A percentile compares a stretch with the other conserved stretches of the same genome.
Conservation (phyloP, 192 early-diverging fungal species). For the Podila minutissima region DNA sequence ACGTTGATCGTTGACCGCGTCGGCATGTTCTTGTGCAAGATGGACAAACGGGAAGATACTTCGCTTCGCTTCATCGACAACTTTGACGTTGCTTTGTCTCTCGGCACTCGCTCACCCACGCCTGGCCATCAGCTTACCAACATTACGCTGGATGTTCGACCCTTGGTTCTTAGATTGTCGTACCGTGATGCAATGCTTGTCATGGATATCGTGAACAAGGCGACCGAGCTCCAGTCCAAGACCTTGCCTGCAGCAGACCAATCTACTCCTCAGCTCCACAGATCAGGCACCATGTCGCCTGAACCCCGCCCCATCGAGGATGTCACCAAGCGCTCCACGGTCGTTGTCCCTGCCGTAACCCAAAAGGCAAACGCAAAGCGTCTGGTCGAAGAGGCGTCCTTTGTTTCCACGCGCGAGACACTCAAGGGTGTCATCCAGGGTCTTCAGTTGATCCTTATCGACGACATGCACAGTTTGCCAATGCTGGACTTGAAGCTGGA, state of each 20-base stretch:
- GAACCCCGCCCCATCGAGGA: constrained; percentile 19
- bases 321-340: constrained; percentile 2
- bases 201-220: constrained; percentile 82
- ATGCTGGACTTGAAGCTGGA: constrained; percentile 87
- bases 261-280: constrained; percentile 7
- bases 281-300: constrained; percentile 4
- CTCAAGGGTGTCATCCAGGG: constrained; percentile 73
- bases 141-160: constrained; percentile 79
- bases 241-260: constrained; percentile 17
- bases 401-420: constrained; percentile 64
- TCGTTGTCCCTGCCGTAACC: constrained; percentile 4
- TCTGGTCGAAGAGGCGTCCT: constrained; percentile 27
- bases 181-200: constrained; percentile 88
- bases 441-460: constrained; percentile 85
- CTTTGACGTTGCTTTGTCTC: constrained; percentile 82
- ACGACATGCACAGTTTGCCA: constrained; percentile 94
- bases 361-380: constrained; percentile 26
- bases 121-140: constrained; percentile 71
- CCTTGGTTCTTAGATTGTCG: constrained; percentile 84
- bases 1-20: constrained; percentile 81
- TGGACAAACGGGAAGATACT: constrained; percentile 85
- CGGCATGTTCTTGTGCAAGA: constrained; percentile 91
- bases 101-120: constrained; percentile 76
- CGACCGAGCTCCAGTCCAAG: constrained; percentile 67
- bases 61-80: constrained; percentile 89